Evolutionary conservation across 2,329 filamentous ascomycete species (phyloP), one percentile per base, ranked within the genome.

Genomic region (Colletotrichum scovillei): DNA sequence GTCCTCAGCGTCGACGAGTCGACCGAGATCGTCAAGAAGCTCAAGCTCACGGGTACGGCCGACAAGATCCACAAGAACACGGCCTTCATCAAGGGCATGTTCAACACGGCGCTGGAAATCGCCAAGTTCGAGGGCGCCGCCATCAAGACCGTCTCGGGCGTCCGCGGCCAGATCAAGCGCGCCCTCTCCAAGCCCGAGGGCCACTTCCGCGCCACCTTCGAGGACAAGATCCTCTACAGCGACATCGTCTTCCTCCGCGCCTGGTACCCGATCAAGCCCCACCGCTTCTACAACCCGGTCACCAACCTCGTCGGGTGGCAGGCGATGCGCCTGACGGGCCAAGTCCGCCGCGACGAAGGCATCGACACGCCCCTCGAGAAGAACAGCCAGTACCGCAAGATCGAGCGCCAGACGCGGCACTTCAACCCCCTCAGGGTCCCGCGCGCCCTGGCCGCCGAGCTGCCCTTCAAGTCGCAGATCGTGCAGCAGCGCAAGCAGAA

Each of bases 21-120:
- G 53, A 95, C 94, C 3, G 97, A 99, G 82, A 98, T 99, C 76
- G 97, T 99, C 83, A 99, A 99, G 90, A 99, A 99, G 88, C 92
- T 99, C 80, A 99, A 99, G 84, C 90, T 99, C 62, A 98, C 95
- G 0, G 97, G 97, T 73, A 89, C 91, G 60, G 95, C 97, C 1
- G 97, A 97, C 89, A 98, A 98, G 86, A 97, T 98, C 83, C 98
- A 97, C 91, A 98, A 98, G 85, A 99, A 99, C 86, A 99, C 97
- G 0, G 95, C 97, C 52, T 99, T 99, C 82, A 95, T 99, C 85
- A 97, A 97, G 83, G 95, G 97, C 85, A 99, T 99, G 97, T 99
- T 99, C 88, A 95, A 91, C 80, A 92, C 93, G 0, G 89, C 95
- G 0, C 91, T 99, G 55, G 97, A 99, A 82, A 97, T 99, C 76